Conservation (phyloP, 306 rosid species). For the Trifolium subterraneum region DNA sequence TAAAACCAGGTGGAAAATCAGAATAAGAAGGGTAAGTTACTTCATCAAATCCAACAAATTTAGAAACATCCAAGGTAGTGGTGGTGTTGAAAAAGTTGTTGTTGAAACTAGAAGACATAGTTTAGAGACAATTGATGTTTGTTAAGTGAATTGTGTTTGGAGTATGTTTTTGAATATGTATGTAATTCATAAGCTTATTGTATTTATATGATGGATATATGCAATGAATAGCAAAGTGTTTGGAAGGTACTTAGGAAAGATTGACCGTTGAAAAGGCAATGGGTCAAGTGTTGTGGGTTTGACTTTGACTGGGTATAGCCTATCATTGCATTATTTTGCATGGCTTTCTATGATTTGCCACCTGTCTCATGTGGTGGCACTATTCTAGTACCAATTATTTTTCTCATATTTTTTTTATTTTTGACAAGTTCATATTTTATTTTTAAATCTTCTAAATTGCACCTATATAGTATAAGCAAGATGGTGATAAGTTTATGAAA, state of each 20-base stretch:
- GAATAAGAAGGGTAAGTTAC: constrained; percentile 47
- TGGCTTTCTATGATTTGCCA: constrained; percentile 3
- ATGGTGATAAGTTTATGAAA: no score
- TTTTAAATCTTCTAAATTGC: no score
- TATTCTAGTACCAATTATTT: not conserved
- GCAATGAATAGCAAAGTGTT: not conserved
- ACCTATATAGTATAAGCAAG: no score
- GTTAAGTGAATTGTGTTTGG: not conserved
- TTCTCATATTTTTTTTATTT: no score
- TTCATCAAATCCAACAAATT: constrained; percentile 54
- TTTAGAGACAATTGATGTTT: constrained; percentile 19
- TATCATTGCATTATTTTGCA: constrained; percentile 1
- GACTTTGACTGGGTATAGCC: constrained; percentile 92
- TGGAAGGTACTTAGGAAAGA: constrained; percentile 46
- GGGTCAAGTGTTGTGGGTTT: constrained; percentile 78
- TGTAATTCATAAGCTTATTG: not conserved
- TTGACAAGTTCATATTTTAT: no score
- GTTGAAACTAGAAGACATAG: constrained; percentile 48
- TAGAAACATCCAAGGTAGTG: constrained; percentile 42
- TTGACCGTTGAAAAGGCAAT: constrained; percentile 74
- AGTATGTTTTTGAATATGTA: constrained; percentile 41
- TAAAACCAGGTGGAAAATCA: constrained; percentile 46
- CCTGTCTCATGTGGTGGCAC: constrained; percentile 12
- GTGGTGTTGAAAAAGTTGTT: constrained; percentile 44
- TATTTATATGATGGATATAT: not conserved